Evolutionary conservation across 129 eudicot genomes (phyloP), one percentile per base, ranked within the genome.

Genomic region (Ambrosia trifida): DNA sequence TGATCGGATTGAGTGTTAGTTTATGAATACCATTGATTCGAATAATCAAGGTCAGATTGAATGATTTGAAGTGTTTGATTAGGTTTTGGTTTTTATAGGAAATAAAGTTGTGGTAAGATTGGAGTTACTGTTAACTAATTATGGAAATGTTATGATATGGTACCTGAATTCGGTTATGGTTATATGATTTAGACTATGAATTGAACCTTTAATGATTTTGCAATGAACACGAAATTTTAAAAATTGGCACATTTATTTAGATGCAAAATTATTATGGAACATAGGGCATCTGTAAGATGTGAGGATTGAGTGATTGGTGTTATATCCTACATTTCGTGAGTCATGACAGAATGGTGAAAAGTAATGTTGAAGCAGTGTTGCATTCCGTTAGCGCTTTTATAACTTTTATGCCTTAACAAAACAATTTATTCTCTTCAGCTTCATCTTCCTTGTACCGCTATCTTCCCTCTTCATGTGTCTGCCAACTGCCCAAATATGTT

Each of bases 241-340:
- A 14, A 46, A 28, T 62, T 33, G 30, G 11, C n/a, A n/a, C n/a
- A n/a, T 38, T 47, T 58, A 16, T 62, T 35, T 73, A 18, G 49
- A 46, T 60, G 2, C 14, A 33, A 8, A 17, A 11, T 62, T 12
- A 33, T 7, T 12, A 54, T 13, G 2, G 49, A 18, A 52, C 7
- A 24, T 43, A 16, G 20, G 45, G 67, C n/a, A 11, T 62, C 20
- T 10, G 12, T 2, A 28, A 24, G 20, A 63, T 16, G 16, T 46
- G 28, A 33, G 31, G 77, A 60, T 41, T 24, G 49, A 11, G 66
- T 68, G 16, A 76, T 68, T 16, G 30, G 20, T 45, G 6, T 44
- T 67, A 35, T 75, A 57, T 68, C 14, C 11, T 75, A 45, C 4
- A 45, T 76, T 12, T 46, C 3, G 51, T 57, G 59, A 28, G n/a